Conservation (phyloP, 1,284 basidiomycete species). For the Salmacisia buchloeana region DNA sequence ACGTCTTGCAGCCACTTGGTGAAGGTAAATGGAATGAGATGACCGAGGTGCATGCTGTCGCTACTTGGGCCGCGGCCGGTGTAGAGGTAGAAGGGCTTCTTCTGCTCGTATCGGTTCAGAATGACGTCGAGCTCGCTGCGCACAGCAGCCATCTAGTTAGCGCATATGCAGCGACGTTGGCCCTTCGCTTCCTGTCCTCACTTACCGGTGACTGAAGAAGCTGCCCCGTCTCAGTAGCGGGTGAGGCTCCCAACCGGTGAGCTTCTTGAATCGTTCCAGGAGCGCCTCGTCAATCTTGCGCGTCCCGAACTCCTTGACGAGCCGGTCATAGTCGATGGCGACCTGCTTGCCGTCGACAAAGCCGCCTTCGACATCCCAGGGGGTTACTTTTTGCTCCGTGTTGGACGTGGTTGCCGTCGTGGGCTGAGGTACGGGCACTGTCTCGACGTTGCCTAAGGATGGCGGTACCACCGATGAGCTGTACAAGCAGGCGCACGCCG, state of each 20-base stretch:
- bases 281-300: constrained; percentile 70
- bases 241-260: constrained; percentile 89
- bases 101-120: constrained; percentile 89
- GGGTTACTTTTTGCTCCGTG: constrained; percentile 74
- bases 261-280: constrained; percentile 78
- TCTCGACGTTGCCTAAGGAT: neutral
- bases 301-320: constrained; percentile 90
- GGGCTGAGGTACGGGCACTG: neutral
- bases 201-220: constrained; percentile 95
- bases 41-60: constrained; percentile 95
- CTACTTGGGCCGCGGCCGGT: constrained; percentile 95
- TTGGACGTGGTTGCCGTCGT: neutral
- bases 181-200: constrained; percentile 16
- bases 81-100: constrained; percentile 96
- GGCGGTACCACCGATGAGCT: constrained; percentile 3
- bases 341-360: constrained; percentile 79
- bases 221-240: constrained; percentile 81
- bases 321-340: constrained; percentile 82
- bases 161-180: neutral
- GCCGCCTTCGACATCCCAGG: constrained; percentile 95
- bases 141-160: neutral
- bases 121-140: constrained; percentile 85
- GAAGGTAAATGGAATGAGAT: constrained; percentile 95
- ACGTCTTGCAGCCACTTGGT: constrained; percentile 99
- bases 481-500: neutral